Conservation (phyloP, 768 basidiomycete species). For the Tulasnella sp. region DNA sequence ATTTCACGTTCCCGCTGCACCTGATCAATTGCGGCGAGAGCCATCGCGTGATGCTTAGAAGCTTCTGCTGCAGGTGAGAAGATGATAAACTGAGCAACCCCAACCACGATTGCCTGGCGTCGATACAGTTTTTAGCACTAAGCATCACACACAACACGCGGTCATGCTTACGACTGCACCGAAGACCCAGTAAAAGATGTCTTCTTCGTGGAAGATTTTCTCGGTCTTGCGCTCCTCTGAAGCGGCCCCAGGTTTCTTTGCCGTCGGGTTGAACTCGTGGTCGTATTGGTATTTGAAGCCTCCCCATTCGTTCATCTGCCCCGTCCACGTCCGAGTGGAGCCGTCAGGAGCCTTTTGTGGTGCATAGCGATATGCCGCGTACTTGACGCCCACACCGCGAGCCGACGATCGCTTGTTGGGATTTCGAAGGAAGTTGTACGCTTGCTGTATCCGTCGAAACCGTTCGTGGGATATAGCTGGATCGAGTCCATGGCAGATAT, state of each 20-base stretch:
- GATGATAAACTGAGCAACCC: conserved; percentile 1
- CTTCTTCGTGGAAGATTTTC: conserved; percentile 5
- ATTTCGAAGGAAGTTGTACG: conserved; percentile 61
- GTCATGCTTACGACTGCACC: conserved; percentile 3
- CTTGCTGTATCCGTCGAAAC: conserved; percentile 69
- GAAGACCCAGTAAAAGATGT: conserved; percentile 23
- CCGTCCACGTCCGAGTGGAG: conserved; percentile 16
- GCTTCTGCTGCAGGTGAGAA: conserved; percentile 31
- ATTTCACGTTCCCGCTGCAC: conserved; percentile 32
- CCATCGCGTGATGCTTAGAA: conserved; percentile 28
- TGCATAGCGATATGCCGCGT: not conserved
- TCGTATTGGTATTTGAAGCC: conserved; percentile 34
- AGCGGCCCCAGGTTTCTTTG: not conserved
- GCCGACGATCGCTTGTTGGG: not conserved
- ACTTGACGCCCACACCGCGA: conserved; percentile 2
- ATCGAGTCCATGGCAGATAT: conserved; percentile 48
- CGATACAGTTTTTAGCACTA: not conserved
- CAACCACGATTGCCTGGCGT: conserved; percentile 20
- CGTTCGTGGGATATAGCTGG: conserved; percentile 55
- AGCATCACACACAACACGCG: not conserved
- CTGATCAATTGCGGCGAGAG: conserved; percentile 21
- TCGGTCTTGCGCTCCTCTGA: not conserved
- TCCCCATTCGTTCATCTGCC: conserved; percentile 32
- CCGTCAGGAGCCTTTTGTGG: not conserved
- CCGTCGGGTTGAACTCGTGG: conserved; percentile 25